phyloP scores from a whole-genome alignment of 1,284 basidiomycete species.

The Ceratobasidium sp. region DNA sequence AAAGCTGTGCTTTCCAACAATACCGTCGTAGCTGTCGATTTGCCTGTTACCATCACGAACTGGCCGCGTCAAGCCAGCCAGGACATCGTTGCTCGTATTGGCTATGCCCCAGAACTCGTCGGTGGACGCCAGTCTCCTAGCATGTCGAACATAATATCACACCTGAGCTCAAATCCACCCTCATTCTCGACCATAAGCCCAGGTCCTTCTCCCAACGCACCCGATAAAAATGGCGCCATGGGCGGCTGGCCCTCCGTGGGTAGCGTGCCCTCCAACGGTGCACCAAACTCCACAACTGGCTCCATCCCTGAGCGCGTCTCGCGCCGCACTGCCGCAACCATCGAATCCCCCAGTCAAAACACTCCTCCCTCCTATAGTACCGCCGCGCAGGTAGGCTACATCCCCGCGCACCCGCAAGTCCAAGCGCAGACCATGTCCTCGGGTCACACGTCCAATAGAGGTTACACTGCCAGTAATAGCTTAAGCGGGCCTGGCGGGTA shows the following conservation, averaged over 20 bases:
- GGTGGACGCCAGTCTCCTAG: conserved; percentile 18
- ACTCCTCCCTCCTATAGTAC: background rate
- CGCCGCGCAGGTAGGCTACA: conserved; percentile 25
- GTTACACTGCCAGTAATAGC: background rate
- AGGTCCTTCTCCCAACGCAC: conserved; percentile 1
- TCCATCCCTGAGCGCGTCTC: conserved; percentile 46
- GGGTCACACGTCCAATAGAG: background rate
- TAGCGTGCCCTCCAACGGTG: conserved; percentile 28
- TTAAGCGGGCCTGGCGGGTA: background rate
- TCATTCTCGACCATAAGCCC: conserved; percentile 34
- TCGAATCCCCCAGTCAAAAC: conserved; percentile 3
- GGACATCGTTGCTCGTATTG: conserved; percentile 43
- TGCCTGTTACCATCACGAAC: conserved; percentile 81
- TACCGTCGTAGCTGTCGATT: conserved; percentile 72
- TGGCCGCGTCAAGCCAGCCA: conserved; percentile 49
- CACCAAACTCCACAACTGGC: conserved; percentile 26
- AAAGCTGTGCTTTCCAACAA: conserved; percentile 79
- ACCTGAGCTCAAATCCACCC: conserved; percentile 12
- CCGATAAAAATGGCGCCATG: background rate
- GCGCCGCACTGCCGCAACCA: conserved; percentile 8
- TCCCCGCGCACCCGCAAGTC: conserved; percentile 29
- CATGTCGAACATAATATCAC: conserved; percentile 20
- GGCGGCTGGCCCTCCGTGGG: background rate
- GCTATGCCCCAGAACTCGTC: conserved; percentile 32
- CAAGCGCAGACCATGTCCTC: conserved; percentile 27